Evolutionary conservation across 1,284 basidiomycete genomes (phyloP).

Genomic region (Ustilago cynodontis): DNA sequence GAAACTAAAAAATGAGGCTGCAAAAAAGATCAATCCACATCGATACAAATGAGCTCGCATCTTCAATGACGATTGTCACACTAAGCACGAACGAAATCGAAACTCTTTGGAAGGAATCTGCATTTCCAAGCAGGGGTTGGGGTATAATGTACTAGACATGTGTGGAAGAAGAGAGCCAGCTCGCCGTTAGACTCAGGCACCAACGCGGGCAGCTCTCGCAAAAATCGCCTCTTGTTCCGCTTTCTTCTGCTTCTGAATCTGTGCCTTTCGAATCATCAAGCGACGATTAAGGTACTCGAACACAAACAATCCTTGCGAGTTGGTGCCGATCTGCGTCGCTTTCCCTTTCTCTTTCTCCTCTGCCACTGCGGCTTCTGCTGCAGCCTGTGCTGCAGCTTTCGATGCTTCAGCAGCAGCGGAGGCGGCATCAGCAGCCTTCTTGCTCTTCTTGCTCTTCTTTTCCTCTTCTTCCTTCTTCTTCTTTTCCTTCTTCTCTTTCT

Average conservation of each 20-base stretch:
- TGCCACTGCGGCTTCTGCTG: constrained; percentile 8
- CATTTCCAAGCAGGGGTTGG: constrained; percentile 13
- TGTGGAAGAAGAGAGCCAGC: neutral
- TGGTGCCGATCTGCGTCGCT: constrained; percentile 47
- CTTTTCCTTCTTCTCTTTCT: constrained; percentile 23
- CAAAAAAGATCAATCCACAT: neutral
- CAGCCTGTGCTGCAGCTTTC: constrained; percentile 2
- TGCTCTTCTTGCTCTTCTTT: constrained; percentile 20
- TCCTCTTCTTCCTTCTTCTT: constrained; percentile 30
- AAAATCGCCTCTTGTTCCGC: constrained; percentile 59
- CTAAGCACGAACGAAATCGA: neutral
- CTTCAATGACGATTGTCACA: no score
- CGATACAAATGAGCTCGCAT: neutral
- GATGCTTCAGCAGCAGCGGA: neutral
- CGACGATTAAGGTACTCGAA: constrained; percentile 64
- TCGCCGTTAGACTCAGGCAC: constrained; percentile 20
- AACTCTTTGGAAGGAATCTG: no score
- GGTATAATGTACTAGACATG: constrained; percentile 26
- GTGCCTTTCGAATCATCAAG: constrained; percentile 62
- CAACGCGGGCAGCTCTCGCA: constrained; percentile 51
- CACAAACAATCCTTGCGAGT: constrained; percentile 49
- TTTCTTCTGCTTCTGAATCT: constrained; percentile 54
- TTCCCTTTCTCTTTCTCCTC: constrained; percentile 45
- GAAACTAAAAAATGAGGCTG: constrained; percentile 6
- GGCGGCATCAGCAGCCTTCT: neutral